A percentile compares a stretch with the other conserved stretches of the same genome.
phyloP scores from a whole-genome alignment of 2,329 filamentous ascomycete genomes.

The Hypoxylon sp. region DNA sequence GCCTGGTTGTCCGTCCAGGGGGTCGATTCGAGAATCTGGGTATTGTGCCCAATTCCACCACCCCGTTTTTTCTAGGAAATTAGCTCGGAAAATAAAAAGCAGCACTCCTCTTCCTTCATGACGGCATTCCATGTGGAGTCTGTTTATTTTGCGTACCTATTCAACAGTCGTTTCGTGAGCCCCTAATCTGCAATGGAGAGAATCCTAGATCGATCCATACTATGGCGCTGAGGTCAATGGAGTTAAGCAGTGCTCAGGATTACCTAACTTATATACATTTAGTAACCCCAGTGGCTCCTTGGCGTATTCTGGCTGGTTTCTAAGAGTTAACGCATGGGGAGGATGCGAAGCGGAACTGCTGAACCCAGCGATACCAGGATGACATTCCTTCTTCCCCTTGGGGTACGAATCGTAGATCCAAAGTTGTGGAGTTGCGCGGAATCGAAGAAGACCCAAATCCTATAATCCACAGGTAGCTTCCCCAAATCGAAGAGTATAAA shows the following conservation, averaged over 20 bases:
- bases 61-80: neutral
- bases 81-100: neutral
- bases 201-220: neutral
- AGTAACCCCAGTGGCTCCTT: neutral
- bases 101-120: neutral
- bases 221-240: neutral
- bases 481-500: neutral
- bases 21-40: neutral
- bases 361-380: neutral
- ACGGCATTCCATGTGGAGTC: neutral
- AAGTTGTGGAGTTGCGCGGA: neutral
- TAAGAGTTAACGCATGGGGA: neutral
- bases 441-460: neutral
- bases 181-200: neutral
- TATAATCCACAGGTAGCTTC: neutral
- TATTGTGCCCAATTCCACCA: neutral
- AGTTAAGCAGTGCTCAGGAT: neutral
- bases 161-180: too few relatives aligned
- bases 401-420: neutral
- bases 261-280: neutral
- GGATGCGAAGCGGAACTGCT: neutral
- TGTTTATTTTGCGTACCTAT: too few relatives aligned
- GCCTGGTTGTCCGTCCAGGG: neutral
- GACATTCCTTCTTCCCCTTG: neutral
- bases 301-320: neutral